Evolutionary conservation across 169 alveolate species (phyloP), one percentile per base, ranked within the genome.

Genomic region (Eimeria acervulina): DNA sequence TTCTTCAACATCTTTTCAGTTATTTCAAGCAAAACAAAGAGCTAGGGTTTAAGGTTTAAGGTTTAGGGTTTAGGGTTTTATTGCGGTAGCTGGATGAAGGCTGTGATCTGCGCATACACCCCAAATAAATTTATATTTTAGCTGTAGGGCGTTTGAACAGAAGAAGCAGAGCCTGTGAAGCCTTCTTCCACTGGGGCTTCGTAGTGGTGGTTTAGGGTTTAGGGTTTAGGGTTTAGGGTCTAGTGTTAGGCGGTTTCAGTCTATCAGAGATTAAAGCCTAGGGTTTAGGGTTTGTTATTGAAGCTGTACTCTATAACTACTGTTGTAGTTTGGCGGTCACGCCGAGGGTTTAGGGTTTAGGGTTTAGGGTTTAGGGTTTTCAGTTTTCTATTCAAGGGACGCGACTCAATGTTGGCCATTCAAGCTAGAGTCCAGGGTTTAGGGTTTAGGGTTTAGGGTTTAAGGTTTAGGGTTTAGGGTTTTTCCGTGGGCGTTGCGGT

Each of bases 41-140:
- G 26, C 15, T 63, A 63, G 74, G 74, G 74, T 63, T 63, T 63
- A 63, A 23, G 74, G 74, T 63, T 63, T 63, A 63, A 23, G 74
- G 74, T 63, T 63, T 63, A 63, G 74, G 74, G 74, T 63, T 63
- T 63, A 63, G 74, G 74, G 74, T 63, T 63, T 63, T n/a, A n/a
- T n/a, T n/a, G n/a, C n/a, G n/a, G n/a, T n/a, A n/a, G n/a, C n/a
- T n/a, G n/a, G n/a, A n/a, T n/a, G n/a, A n/a, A 63, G 74, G 8
- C 28, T 63, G 10, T 63, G 74, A 63, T 6, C 28, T 17, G 74
- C n/a, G 15, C 36, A 17, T 17, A 63, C 36, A n/a, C 74, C 74
- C 36, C 74, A n/a, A n/a, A 63, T 17, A 5, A n/a, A n/a, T n/a
- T n/a, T n/a, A n/a, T n/a, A n/a, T n/a, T n/a, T n/a, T n/a, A n/a